Conservation (phyloP, 805 yeast species). For the Cyberlindnera xylosilytica region DNA sequence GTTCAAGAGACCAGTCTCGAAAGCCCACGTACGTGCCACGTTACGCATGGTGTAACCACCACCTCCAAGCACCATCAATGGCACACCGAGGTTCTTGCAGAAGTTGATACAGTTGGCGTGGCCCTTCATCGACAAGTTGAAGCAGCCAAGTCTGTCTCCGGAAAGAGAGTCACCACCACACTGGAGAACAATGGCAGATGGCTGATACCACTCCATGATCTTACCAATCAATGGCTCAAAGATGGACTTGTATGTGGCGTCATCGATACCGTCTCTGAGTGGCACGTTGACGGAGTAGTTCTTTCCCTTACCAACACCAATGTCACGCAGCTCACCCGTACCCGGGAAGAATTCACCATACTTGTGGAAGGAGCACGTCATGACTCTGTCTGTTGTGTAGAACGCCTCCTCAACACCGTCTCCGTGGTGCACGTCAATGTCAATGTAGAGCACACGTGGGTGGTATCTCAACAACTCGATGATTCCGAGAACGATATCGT, state of each 20-base stretch:
- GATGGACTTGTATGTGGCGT: constrained; percentile 69
- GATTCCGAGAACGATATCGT: constrained; percentile 85
- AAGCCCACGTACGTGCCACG: constrained; percentile 94
- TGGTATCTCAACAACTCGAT: constrained; percentile 75
- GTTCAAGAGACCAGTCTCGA: constrained; percentile 84
- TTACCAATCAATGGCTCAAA: constrained; percentile 85
- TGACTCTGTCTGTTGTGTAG: constrained; percentile 86
- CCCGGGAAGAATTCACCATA: constrained; percentile 94
- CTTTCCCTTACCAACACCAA: constrained; percentile 82
- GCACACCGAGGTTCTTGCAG: constrained; percentile 81
- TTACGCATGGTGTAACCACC: constrained; percentile 98
- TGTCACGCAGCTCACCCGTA: constrained; percentile 82
- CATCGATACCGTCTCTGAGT: constrained; percentile 90
- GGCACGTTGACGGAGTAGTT: constrained; percentile 86
- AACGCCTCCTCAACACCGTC: constrained; percentile 96
- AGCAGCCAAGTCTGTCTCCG: constrained; percentile 94
- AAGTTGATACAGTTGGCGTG: constrained; percentile 95
- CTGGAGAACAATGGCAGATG: constrained; percentile 94
- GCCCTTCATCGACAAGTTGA: constrained; percentile 87
- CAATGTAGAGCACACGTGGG: constrained; percentile 84
- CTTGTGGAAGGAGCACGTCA: constrained; percentile 88
- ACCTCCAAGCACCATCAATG: constrained; percentile 93
- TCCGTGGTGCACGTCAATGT: constrained; percentile 91
- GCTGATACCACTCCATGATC: constrained; percentile 84
- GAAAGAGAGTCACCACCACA: constrained; percentile 98